Base-by-base conservation (phyloP, 2,329 filamentous ascomycete species). In the Dothideomycetes sp. region DNA sequence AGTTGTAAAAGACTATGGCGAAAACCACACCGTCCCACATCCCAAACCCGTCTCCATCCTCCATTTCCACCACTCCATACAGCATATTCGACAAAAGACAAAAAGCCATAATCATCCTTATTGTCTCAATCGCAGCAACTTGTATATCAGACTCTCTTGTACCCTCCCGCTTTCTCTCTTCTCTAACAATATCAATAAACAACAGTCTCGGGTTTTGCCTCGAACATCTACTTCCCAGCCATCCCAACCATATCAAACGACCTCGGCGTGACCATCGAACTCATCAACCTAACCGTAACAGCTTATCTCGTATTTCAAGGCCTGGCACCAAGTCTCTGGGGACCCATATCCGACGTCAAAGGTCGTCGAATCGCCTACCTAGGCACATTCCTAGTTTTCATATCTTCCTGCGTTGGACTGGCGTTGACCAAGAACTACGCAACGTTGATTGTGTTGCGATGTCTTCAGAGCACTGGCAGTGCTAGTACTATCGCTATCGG, bases 211-310 rank as follows among this genome's bases (percentile, higher is more conserved):
- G 58, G 63, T 4, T 61, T 69, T 9, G 62, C 65, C 16, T 65
- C 62, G 4, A 64, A 63, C 41, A 68, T 69, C 41, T 70, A 70
- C 47, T 66, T 68, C 37, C 67, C 68, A 2, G 61, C 63, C 2
- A 48, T 71, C 5, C 53, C 60, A 5, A 57, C 57, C 1, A 60
- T 71, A 23, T 59, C 67, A 2, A 28, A 33, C 1, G 64, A 68
- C 40, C 49, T 70, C 3, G 29, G 59, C 37, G 60, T 65, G 3
- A 64, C 64, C 0, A 15, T 51, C 7, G 45, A 47, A 18, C 32
- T 46, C 12, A 40, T 69, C 46, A 67, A 66, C 42, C 51, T 70
- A 1, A 66, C 66, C 1, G 57, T 71, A 16, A 70, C 66, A 1
- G 58, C 62, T 2, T 69, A 69, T 44, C 53, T 68, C 16, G 57